Percentiles rank a stretch among this genome's conserved stretches.
phyloP scores from a whole-genome alignment of 495 filamentous ascomycete species.

The Penicillium atrosanguineum region DNA sequence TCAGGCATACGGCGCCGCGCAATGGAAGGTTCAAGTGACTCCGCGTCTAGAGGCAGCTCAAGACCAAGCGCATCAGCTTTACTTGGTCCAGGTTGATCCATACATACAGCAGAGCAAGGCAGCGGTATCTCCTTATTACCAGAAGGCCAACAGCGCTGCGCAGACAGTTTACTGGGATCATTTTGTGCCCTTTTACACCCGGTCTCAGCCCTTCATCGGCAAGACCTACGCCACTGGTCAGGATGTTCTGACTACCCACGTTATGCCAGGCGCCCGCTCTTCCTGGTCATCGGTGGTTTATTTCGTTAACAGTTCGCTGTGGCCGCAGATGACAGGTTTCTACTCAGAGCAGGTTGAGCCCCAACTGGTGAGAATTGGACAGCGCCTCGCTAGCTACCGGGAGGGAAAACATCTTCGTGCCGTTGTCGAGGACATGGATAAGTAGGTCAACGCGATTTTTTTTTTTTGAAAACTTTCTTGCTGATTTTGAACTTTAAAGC shows the following conservation, averaged over 20 bases:
- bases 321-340: slow-evolving; percentile 73
- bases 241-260: slow-evolving; percentile 64
- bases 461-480: not conserved
- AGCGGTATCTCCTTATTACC: slow-evolving; percentile 67
- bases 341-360: slow-evolving; percentile 94
- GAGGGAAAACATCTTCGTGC: slow-evolving; percentile 62
- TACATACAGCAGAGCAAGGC: slow-evolving; percentile 62
- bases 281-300: slow-evolving; percentile 62
- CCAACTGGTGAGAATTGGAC: slow-evolving; percentile 86
- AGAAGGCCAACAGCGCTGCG: slow-evolving; percentile 56
- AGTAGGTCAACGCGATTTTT: slow-evolving; percentile 25
- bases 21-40: slow-evolving; percentile 76
- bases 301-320: slow-evolving; percentile 72
- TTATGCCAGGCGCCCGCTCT: slow-evolving; percentile 67
- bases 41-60: slow-evolving; percentile 69
- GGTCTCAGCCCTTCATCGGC: slow-evolving; percentile 68
- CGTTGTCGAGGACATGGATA: slow-evolving; percentile 55
- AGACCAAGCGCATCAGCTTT: slow-evolving; percentile 57
- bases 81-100: slow-evolving; percentile 66
- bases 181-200: slow-evolving; percentile 72
- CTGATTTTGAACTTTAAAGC: slow-evolving; percentile 21
- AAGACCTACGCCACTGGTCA: slow-evolving; percentile 65
- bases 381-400: slow-evolving; percentile 81
- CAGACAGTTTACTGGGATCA: slow-evolving; percentile 66
- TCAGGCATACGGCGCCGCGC: slow-evolving; percentile 58